Conservation (phyloP, 345 rosid species). For the Acer negundo region DNA sequence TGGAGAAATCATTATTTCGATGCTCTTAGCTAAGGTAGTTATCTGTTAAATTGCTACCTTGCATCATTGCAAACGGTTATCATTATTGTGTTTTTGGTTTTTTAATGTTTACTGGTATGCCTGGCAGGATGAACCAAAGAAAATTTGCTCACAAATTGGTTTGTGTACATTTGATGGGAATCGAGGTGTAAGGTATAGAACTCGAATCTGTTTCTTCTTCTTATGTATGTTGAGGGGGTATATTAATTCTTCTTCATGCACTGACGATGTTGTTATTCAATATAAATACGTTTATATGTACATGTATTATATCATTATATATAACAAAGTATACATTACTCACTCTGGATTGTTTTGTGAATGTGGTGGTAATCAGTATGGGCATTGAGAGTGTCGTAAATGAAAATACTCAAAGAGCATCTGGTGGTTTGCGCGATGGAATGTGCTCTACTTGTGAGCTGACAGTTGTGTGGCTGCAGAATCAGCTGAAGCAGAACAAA, state of each 20-base stretch:
- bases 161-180: slow-evolving; percentile 64
- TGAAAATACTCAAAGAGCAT: slow-evolving; percentile 29
- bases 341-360: slow-evolving; percentile 1
- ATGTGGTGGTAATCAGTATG: slow-evolving; percentile 36
- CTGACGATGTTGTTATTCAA: not conserved
- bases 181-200: slow-evolving; percentile 54
- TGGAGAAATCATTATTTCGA: slow-evolving; percentile 55
- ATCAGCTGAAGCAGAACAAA: slow-evolving; percentile 57
- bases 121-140: slow-evolving; percentile 53
- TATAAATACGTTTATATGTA: not conserved
- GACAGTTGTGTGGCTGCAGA: slow-evolving; percentile 72
- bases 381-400: slow-evolving; percentile 63
- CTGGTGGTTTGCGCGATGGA: slow-evolving; percentile 38
- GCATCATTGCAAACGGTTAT: not conserved
- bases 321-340: not conserved
- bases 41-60: not conserved
- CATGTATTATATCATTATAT: not conserved
- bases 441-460: slow-evolving; percentile 69
- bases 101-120: not conserved
- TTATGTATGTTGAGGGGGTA: not conserved
- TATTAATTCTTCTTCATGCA: not conserved
- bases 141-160: slow-evolving; percentile 65
- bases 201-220: not conserved
- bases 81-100: slow-evolving; percentile 2
- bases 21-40: slow-evolving; percentile 51